Percentiles rank a stretch among this genome's conserved stretches.
Conservation (phyloP, 306 rosid genomes). For the Lathyrus oleraceus region DNA sequence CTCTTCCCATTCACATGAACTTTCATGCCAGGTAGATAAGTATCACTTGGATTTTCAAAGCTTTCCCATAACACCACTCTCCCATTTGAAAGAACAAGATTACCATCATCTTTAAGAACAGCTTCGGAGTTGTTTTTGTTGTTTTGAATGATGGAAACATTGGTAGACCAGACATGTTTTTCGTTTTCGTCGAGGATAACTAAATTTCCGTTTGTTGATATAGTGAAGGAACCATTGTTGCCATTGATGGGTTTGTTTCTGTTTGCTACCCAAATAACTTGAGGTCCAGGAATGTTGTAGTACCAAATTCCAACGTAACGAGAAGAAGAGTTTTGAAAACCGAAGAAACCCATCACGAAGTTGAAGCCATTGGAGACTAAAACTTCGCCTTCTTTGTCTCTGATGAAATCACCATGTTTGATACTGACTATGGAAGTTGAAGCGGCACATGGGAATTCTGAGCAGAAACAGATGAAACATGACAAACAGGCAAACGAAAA, state of each 20-base stretch:
- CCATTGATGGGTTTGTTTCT: slow-evolving; percentile 53
- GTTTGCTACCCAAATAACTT: slow-evolving; percentile 73
- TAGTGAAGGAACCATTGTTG: slow-evolving; percentile 45
- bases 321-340: slow-evolving; percentile 36
- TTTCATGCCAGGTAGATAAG: slow-evolving; percentile 70
- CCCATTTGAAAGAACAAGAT: slow-evolving; percentile 44
- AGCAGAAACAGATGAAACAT: slow-evolving; percentile 23
- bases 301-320: slow-evolving; percentile 82
- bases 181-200: slow-evolving; percentile 45
- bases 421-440: slow-evolving; percentile 37
- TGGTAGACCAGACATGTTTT: slow-evolving; percentile 51
- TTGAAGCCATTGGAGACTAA: slow-evolving; percentile 39
- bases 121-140: slow-evolving; percentile 28
- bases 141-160: slow-evolving; percentile 4
- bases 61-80: slow-evolving; percentile 51
- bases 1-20: slow-evolving; percentile 43
- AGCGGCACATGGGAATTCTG: slow-evolving; percentile 44
- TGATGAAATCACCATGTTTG: slow-evolving; percentile 31
- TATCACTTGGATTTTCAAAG: slow-evolving; percentile 61
- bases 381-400: slow-evolving; percentile 45
- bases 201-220: slow-evolving; percentile 54
- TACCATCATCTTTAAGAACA: slow-evolving; percentile 46
- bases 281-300: slow-evolving; percentile 23
- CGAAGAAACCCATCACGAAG: slow-evolving; percentile 75
- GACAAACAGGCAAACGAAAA: neutral